Evolutionary conservation across 2,329 filamentous ascomycete genomes (phyloP), one percentile per base, ranked within the genome.

Genomic region (Diplocarpon mali): DNA sequence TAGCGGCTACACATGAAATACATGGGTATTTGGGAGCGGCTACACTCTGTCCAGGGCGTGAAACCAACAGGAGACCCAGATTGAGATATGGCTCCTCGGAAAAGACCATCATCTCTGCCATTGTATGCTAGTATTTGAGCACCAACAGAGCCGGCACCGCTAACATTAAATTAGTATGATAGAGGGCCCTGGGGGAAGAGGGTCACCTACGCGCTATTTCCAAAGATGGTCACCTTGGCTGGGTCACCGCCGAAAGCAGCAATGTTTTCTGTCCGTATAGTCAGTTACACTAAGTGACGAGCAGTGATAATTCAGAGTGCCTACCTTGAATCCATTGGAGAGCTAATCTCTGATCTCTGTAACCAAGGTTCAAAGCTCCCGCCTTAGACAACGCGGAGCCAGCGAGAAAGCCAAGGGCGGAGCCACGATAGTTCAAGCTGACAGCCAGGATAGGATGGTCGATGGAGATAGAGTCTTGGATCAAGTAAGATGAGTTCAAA

Each of bases 371-470:
- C 38, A 78, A 62, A 34, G 73, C 56, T 0, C 74, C 76, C 35
- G 68, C 69, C 17, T 67, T 68, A 13, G 68, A 65, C 13, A 75
- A 67, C 44, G 72, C 53, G 11, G 63, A 61, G 2, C 74, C 76
- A 15, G 73, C 70, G 38, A 84, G 61, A 62, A 88, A 87, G 0
- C 84, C 84, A 56, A 85, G 66, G 2, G 73, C 71, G 2, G 76
- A 75, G 29, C 83, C 70, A 5, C 81, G 70, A 59, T 83, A 76
- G 60, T 72, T 73, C 56, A 79, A 71, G 57, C 68, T 72, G 41
- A 79, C 44, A 62, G 7, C 70, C 59, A 64, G 71, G 76, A 24
- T 51, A 9, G 52, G 52, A 8, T 49, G 52, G 1, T 44, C 44
- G 28, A 50, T 66, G 6, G 59, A 50, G 7, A 65, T 61, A 1